Conservation (phyloP, 2,329 filamentous ascomycete genomes). For the Xylaria polymorpha region DNA sequence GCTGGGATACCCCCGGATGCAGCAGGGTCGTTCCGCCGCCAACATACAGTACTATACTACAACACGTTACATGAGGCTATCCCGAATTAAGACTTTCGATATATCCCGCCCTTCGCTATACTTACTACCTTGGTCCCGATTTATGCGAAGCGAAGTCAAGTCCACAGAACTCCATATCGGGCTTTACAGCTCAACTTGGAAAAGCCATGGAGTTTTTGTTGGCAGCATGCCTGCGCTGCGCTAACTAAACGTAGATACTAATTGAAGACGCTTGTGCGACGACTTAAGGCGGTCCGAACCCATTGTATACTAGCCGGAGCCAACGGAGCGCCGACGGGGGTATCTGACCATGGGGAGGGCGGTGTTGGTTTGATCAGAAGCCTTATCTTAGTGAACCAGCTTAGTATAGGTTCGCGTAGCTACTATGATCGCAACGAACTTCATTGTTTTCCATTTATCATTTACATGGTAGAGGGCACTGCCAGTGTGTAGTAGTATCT, state of each 20-base stretch:
- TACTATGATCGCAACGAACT: background rate
- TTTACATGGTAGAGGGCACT: slow-evolving; percentile 7
- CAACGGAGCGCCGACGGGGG: background rate
- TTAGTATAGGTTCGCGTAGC: background rate
- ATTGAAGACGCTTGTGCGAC: background rate
- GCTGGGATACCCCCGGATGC: slow-evolving; percentile 9
- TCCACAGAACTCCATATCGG: slow-evolving; percentile 4
- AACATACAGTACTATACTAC: background rate
- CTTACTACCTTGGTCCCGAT: background rate
- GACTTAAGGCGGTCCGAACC: slow-evolving; percentile 4
- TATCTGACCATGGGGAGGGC: background rate
- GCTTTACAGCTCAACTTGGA: background rate
- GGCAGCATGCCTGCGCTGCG: background rate
- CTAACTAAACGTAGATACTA: slow-evolving; percentile 15
- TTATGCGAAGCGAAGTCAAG: background rate
- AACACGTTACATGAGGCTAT: background rate
- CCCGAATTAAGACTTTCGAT: slow-evolving; percentile 3
- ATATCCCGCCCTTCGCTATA: background rate
- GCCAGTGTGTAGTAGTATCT: background rate
- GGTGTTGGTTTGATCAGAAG: slow-evolving; percentile 5
- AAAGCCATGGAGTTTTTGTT: background rate
- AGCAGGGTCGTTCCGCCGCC: slow-evolving; percentile 15
- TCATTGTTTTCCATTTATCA: slow-evolving; percentile 7
- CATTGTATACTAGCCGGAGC: background rate
- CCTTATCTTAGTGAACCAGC: background rate